These are phyloP conservation scores for Salix purpurea DNA, from an alignment of 345 rosid species.

Conservation along the genomic window DNA sequence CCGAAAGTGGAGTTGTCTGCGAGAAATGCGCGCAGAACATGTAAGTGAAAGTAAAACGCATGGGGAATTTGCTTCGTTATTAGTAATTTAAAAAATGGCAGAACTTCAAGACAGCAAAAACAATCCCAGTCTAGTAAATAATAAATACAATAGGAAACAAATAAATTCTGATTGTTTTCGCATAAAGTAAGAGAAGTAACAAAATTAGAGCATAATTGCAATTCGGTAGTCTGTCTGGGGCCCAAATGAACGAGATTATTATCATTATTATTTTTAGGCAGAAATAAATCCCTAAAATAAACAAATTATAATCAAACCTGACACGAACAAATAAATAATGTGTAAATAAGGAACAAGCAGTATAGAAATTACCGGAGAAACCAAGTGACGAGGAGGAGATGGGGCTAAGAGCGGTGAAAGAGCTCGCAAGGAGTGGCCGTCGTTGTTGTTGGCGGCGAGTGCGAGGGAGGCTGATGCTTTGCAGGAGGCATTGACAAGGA, in stretches of 20 bases:
- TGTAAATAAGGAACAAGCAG: not conserved
- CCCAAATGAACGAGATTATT: too few relatives aligned
- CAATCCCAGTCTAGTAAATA: too few relatives aligned
- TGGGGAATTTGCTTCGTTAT: not conserved
- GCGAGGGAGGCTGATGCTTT: slow-evolving; percentile 15
- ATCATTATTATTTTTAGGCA: not conserved
- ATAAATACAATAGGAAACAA: too few relatives aligned
- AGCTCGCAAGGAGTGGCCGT: slow-evolving; percentile 17
- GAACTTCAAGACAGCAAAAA: not conserved
- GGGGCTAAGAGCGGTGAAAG: slow-evolving; percentile 46
- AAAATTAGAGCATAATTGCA: too few relatives aligned
- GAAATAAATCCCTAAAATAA: not conserved
- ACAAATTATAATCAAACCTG: not conserved
- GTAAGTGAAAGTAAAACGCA: not conserved
- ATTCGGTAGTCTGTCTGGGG: too few relatives aligned
- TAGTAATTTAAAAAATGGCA: not conserved
- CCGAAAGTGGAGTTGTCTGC: slow-evolving; percentile 49
- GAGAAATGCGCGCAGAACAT: not conserved
- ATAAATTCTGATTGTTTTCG: too few relatives aligned
- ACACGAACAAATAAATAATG: too few relatives aligned
- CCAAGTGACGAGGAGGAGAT: slow-evolving; percentile 39
- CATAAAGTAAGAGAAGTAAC: too few relatives aligned
- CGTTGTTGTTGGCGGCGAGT: slow-evolving; percentile 21
- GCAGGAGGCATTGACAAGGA: not conserved
- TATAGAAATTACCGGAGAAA: slow-evolving; percentile 38